phyloP scores from a whole-genome alignment of 768 basidiomycete genomes.

The Tephrocybe sp. region DNA sequence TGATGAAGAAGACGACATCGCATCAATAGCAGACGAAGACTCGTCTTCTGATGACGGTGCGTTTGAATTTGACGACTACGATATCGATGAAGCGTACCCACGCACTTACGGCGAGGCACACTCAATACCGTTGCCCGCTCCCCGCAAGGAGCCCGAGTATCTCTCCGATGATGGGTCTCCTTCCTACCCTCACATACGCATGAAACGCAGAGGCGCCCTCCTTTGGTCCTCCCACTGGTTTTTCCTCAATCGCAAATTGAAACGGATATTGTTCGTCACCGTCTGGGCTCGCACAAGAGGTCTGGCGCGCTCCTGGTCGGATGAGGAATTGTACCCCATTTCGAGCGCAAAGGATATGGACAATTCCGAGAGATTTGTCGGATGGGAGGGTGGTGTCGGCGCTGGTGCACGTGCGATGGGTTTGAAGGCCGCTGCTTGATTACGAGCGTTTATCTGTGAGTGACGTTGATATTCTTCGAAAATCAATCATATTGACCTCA shows the following conservation, averaged over 20 bases:
- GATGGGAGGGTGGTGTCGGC: conserved; percentile 76
- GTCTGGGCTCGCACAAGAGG: conserved; percentile 83
- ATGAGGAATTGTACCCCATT: conserved; percentile 41
- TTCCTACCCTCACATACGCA: conserved; percentile 39
- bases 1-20: conserved; percentile 75
- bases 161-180: conserved; percentile 34
- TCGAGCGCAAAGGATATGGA: conserved; percentile 30
- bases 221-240: conserved; percentile 98
- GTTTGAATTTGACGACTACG: conserved; percentile 82
- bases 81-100: conserved; percentile 56
- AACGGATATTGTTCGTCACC: conserved; percentile 88
- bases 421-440: conserved; percentile 29
- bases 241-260: conserved; percentile 90
- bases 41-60: conserved; percentile 71
- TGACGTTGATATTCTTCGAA: neutral
- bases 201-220: conserved; percentile 71
- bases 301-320: conserved; percentile 47
- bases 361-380: conserved; percentile 61
- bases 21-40: conserved; percentile 63
- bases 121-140: conserved; percentile 36
- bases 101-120: conserved; percentile 34
- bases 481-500: conserved; percentile 4
- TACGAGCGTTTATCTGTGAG: conserved; percentile 8
- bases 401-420: conserved; percentile 85
- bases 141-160: conserved; percentile 36